Conservation (phyloP, 768 basidiomycete species). For the Tubosaeta sp. region DNA sequence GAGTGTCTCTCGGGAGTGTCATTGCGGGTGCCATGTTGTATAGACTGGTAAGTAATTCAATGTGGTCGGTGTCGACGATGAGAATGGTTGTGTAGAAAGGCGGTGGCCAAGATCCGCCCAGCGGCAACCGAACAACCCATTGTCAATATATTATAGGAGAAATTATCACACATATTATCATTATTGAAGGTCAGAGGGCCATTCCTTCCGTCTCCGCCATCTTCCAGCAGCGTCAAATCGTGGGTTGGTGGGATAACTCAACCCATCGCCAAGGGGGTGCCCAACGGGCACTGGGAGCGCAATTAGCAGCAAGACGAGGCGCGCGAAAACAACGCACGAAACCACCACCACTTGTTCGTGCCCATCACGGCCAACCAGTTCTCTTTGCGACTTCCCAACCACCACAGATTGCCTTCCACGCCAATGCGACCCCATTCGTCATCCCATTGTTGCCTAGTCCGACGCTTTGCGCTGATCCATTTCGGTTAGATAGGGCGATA, state of each 20-base stretch:
- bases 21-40: constrained; percentile 25
- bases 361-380: constrained; percentile 90
- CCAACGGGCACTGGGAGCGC: constrained; percentile 45
- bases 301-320: neutral
- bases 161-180: neutral
- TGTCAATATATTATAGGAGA: neutral
- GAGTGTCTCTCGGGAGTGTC: constrained; percentile 2
- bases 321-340: constrained; percentile 53
- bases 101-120: constrained; percentile 20
- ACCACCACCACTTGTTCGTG: constrained; percentile 59
- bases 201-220: constrained; percentile 62
- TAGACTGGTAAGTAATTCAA: neutral
- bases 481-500: neutral
- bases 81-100: too few species aligned
- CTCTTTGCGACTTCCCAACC: constrained; percentile 54
- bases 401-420: constrained; percentile 86
- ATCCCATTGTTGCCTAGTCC: constrained; percentile 55
- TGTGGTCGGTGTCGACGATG: too few species aligned
- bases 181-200: constrained; percentile 66
- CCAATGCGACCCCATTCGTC: constrained; percentile 75
- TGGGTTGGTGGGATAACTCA: constrained; percentile 64
- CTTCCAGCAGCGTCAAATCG: constrained; percentile 68
- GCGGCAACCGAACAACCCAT: neutral
- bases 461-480: constrained; percentile 44
- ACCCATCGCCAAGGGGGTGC: constrained; percentile 51